A percentile compares a stretch with the other conserved stretches of the same genome.
Evolutionary conservation across 805 yeast species (phyloP).

Genomic region (Yarrowia sp.): DNA sequence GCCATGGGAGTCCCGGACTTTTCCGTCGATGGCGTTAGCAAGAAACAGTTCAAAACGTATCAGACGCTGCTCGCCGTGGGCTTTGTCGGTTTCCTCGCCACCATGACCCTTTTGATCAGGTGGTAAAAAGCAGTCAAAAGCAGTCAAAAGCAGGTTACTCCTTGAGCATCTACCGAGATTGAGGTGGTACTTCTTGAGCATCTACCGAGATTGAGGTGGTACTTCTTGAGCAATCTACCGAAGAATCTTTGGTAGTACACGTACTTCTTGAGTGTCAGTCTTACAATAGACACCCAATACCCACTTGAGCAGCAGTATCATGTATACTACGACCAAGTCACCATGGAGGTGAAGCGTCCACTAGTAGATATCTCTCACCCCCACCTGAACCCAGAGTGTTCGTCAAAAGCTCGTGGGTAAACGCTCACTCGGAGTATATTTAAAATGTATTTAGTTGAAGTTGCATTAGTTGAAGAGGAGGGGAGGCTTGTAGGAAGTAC

Average conservation of each 20-base stretch:
- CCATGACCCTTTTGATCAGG: slow-evolving; percentile 19
- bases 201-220: too few species aligned
- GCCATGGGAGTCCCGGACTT: slow-evolving; percentile 68
- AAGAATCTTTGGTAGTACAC: too few species aligned
- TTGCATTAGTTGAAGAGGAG: slow-evolving; percentile 6
- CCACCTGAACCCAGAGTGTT: slow-evolving; percentile 12
- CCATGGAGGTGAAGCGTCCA: too few species aligned
- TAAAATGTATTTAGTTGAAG: slow-evolving; percentile 23
- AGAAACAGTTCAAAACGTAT: slow-evolving; percentile 43
- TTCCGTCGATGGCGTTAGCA: slow-evolving; percentile 40
- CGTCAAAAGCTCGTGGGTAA: slow-evolving; percentile 9
- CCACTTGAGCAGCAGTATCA: too few species aligned
- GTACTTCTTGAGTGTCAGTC: too few species aligned
- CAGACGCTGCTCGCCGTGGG: slow-evolving; percentile 55
- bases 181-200: too few species aligned
- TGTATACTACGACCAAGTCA: too few species aligned
- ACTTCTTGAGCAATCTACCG: too few species aligned
- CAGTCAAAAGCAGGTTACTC: too few species aligned
- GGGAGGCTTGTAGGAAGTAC: neutral
- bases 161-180: too few species aligned
- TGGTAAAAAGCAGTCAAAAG: neutral
- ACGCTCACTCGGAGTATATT: slow-evolving; percentile 12
- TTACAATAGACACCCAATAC: too few species aligned
- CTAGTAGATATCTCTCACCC: too few species aligned
- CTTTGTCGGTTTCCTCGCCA: slow-evolving; percentile 50